Evolutionary conservation across 768 basidiomycete genomes (phyloP), one percentile per base, ranked within the genome.

Genomic region (Suillus alpinus): DNA sequence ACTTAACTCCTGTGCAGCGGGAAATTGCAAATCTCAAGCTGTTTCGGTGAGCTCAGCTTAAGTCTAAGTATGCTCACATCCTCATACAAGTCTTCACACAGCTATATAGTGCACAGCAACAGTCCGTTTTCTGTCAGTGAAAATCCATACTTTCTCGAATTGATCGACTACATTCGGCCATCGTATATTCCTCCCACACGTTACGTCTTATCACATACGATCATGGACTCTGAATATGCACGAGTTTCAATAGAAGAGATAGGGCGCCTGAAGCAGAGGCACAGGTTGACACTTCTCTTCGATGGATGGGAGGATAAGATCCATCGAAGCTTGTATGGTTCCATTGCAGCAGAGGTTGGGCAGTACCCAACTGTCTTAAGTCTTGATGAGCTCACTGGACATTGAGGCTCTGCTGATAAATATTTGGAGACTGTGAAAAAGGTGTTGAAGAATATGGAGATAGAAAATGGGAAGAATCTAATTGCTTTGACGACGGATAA

Each of bases 251-350:
- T 64, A 13, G 62, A 61, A 12, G 69, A 71, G n/a, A 43, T 62
- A 9, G 60, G 56, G 2, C 29, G 61, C 6, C 60, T 43, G 9
- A 43, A 43, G 41, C 8, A 43, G 41, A 43, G 41, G 56, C 66
- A 20, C n/a, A 39, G 59, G 3, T 56, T 72, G 8, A 75, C 70
- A 0, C 43, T 71, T 6, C 46, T 75, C 4, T 36, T 71, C 26
- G 71, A 75, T 64, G 72, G 74, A 0, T 75, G 73, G 73, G 72
- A 74, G 41, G 73, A 75, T 64, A 26, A n/a, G 8, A 34, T 66
- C 6, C 34, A 56, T 23, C 59, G 64, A 44, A 70, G 68, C 49
- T 47, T 73, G 4, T 73, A 73, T 63, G 69, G 73, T 1, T 41
- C 51, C n/a, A 57, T 75, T 23, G 63, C 61, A 6, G 65, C 66